Evolutionary conservation across 2,329 filamentous ascomycete species (phyloP), one percentile per base, ranked within the genome.

Genomic region (Cladosporium sp.): DNA sequence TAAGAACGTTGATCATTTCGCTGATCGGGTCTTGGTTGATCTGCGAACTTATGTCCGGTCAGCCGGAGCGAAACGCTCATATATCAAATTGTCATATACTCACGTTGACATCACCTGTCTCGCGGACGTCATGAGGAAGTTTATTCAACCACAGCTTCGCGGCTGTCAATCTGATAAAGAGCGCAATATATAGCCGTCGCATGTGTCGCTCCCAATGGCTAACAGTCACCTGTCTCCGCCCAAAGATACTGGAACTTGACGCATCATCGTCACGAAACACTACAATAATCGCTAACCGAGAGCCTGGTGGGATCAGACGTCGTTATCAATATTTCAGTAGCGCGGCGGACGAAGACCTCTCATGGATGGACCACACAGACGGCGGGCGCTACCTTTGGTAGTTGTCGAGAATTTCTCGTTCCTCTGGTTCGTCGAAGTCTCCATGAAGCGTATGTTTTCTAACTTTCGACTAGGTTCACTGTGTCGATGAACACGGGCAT

Each of bases 401-500:
- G 48, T 51, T 18, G 45, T 54, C 34, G 49, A 54, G 43, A 37
- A 54, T 20, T 54, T 54, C 27, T 40, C 49, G 39, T 52, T 52
- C 29, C 27, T 52, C 17, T 54, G 53, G 53, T 54, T 22, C 15
- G 29, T 27, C 32, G 7, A 30, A 22, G 12, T 18, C 22, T 3
- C 12, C 34, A 32, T 30, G 24, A 45, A n/a, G 19, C 11, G 12
- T 32, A 18, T 18, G 18, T 15, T 15, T 11, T 30, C 19, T 17
- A 9, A 15, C 42, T 32, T n/a, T 12, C 29, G 6, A 30, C 8
- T n/a, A 51, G 51, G 51, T 53, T 56, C 29, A 56, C 52, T 9
- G 11, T 56, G 2, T 50, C 39, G 8, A 56, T 56, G 54, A 54
- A 56, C 38, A 56, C 54, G 17, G 54, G 54, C 19, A 54, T 56